Evolutionary conservation across 768 basidiomycete species (phyloP), one percentile per base, ranked within the genome.

Genomic region (Mycena albidolilacea): DNA sequence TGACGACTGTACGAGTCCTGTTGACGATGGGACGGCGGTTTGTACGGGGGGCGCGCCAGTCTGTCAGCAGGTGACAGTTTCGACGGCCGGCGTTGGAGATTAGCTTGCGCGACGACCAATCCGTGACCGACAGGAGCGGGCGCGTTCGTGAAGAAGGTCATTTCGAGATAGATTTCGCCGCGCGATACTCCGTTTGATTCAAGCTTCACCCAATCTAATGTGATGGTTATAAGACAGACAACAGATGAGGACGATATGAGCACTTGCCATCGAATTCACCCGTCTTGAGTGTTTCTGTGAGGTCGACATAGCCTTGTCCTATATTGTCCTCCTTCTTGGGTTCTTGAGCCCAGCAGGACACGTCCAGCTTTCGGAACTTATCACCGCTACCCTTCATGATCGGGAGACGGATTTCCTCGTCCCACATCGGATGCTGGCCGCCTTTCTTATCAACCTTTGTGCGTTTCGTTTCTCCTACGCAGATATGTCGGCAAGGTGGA

Each of bases 391-490:
- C 88, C 77, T 90, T 90, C 76, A 88, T 80, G 59, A 98, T 86
- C 7, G 91, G 88, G 80, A 96, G 91, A 54, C 95, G 90, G 64
- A 97, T 81, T 81, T 98, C 96, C 43, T 91, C 91, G 79, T 98
- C 97, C 96, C 97, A 98, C 71, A 92, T 90, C 2, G 97, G 97
- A 81, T 95, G 93, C 79, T 98, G 97, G 0, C 97, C 97, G 3
- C 97, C 97, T 79, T 92, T 95, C 75, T 91, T 86, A 77, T 95
- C 93, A 71, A 91, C 87, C 65, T 89, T 85, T 0, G 95, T 96
- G 69, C 89, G 88, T 78, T 94, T 90, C 64, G 88, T 91, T 19
- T 84, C 84, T 48, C 91, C 90, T 81, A 85, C 82, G 70, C 50
- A 23, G 30, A 41, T 61, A 35, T 48, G 57, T 65, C 21, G 69